A percentile compares a stretch with the other conserved stretches of the same genome.
These are phyloP conservation scores for Clavariopsis aquatica DNA, from an alignment of 495 filamentous ascomycete genomes.

Conservation along the genomic window DNA sequence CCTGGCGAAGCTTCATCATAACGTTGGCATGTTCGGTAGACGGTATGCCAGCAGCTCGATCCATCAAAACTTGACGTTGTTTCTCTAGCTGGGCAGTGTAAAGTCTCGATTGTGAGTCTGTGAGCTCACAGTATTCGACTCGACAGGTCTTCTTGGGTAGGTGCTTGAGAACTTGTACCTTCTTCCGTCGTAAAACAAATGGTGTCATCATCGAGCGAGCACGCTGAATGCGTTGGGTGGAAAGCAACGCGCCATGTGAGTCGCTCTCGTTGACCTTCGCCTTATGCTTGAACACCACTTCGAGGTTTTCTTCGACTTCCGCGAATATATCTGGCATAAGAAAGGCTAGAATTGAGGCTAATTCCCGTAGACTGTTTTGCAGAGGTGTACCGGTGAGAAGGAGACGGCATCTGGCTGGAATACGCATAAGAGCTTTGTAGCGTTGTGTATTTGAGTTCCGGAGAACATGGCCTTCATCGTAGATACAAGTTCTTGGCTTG, in stretches of 20 bases:
- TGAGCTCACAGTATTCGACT: conserved; percentile 79
- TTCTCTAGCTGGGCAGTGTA: conserved; percentile 64
- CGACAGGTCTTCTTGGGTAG: conserved; percentile 77
- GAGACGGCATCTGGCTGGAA: conserved; percentile 74
- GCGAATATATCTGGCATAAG: conserved; percentile 83
- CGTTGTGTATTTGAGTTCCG: conserved; percentile 81
- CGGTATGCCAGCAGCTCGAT: conserved; percentile 59
- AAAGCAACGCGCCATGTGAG: conserved; percentile 69
- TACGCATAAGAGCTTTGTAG: conserved; percentile 77
- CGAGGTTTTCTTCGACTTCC: conserved; percentile 69
- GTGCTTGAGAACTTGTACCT: conserved; percentile 88
- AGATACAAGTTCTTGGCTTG: conserved; percentile 68
- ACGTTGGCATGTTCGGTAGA: conserved; percentile 64
- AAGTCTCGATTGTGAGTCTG: conserved; percentile 64
- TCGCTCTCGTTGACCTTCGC: conserved; percentile 72
- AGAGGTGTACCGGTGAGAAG: conserved; percentile 91
- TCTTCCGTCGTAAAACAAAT: conserved; percentile 90
- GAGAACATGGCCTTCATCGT: conserved; percentile 89
- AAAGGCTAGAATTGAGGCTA: conserved; percentile 84
- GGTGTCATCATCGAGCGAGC: conserved; percentile 92
- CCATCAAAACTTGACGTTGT: conserved; percentile 57
- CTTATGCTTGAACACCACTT: conserved; percentile 85
- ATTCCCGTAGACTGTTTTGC: conserved; percentile 93
- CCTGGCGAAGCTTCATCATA: conserved; percentile 88
- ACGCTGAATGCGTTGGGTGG: conserved; percentile 77